Evolutionary conservation across 2,329 filamentous ascomycete species (phyloP).

Genomic region (Geosmithia morbida): DNA sequence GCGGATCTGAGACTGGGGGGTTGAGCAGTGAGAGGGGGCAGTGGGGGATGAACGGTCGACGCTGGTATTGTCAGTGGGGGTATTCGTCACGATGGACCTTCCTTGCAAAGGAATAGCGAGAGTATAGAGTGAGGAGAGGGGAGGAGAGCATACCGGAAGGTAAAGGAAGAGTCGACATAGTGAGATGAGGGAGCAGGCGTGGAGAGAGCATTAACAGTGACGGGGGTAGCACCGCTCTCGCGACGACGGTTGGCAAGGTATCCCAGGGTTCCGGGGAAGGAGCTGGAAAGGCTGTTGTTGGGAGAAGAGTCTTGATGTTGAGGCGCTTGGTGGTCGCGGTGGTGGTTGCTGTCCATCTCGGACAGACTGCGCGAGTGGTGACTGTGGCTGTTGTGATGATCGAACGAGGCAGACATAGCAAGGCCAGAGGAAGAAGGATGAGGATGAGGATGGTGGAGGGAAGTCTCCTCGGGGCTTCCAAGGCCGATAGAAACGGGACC

Average conservation of each 20-base stretch:
- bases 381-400: not conserved
- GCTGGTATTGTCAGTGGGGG: conserved; percentile 8
- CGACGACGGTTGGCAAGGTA: conserved; percentile 41
- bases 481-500: not conserved
- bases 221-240: conserved; percentile 24
- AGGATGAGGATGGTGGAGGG: too few relatives aligned
- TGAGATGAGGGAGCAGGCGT: not conserved
- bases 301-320: not conserved
- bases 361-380: conserved; percentile 1
- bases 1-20: conserved; percentile 35
- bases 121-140: not conserved
- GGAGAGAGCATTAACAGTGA: conserved; percentile 14
- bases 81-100: too few relatives aligned
- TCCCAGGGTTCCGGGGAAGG: conserved; percentile 24
- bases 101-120: conserved; percentile 11
- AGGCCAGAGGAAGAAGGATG: not conserved
- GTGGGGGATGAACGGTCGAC: conserved; percentile 5
- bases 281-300: conserved; percentile 18
- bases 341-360: not conserved
- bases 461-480: not conserved
- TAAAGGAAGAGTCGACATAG: not conserved
- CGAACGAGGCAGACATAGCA: too few relatives aligned
- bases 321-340: not conserved
- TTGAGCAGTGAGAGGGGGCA: not conserved
- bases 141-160: not conserved